A percentile compares a stretch with the other conserved stretches of the same genome.
Evolutionary conservation across 139 green algal species (phyloP).

Genomic region (Chlamydomonas schloesseri): DNA sequence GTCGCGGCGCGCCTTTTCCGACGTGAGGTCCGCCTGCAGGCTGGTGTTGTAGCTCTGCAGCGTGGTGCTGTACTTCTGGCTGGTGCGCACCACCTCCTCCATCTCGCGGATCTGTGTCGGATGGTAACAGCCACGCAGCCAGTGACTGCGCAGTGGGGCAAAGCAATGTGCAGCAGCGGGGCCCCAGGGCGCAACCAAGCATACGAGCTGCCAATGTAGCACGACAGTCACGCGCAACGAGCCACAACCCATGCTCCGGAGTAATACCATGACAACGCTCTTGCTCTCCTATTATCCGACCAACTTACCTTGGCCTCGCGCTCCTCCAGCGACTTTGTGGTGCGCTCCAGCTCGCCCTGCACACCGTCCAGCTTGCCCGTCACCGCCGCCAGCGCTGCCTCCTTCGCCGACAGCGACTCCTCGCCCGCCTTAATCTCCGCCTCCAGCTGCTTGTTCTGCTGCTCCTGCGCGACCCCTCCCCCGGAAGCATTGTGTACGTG

Average conservation of each 20-base stretch:
- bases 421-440: conserved; percentile 38
- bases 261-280: too few species aligned
- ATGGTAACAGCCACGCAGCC: too few species aligned
- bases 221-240: too few species aligned
- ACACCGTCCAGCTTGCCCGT: conserved; percentile 35
- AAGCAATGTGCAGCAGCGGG: too few species aligned
- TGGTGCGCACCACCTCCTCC: conserved; percentile 63
- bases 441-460: conserved; percentile 39
- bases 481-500: too few species aligned
- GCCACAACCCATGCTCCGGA: too few species aligned
- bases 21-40: conserved; percentile 55
- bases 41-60: conserved; percentile 75
- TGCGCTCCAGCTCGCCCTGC: conserved; percentile 38
- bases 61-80: conserved; percentile 64
- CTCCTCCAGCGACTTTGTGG: conserved; percentile 36
- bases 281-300: too few species aligned
- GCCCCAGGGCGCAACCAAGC: too few species aligned
- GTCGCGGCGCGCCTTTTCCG: conserved; percentile 60
- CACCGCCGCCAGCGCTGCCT: not conserved
- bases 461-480: conserved; percentile 25
- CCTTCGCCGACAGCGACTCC: not conserved
- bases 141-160: too few species aligned
- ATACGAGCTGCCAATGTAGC: too few species aligned
- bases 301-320: conserved; percentile 58
- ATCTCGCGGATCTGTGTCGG: conserved; percentile 59